A percentile compares a stretch with the other conserved stretches of the same genome.
These are phyloP conservation scores for Dothistroma septosporum DNA, from an alignment of 2,329 filamentous ascomycete genomes.

Conservation along the genomic window DNA sequence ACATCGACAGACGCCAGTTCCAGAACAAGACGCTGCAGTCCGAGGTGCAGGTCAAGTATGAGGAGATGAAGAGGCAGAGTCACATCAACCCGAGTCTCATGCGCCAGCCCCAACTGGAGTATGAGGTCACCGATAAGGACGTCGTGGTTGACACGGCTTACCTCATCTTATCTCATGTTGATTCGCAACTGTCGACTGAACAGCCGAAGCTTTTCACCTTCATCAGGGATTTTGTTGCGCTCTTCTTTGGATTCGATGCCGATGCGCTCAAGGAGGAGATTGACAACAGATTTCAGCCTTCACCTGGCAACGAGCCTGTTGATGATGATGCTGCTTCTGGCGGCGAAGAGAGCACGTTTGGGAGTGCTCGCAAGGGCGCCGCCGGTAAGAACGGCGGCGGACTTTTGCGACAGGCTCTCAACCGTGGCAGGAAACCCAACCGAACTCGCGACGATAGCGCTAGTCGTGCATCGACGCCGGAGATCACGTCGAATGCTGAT, in stretches of 20 bases:
- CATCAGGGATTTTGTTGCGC: constrained; percentile 48
- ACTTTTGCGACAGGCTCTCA: constrained; percentile 81
- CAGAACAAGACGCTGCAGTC: constrained; percentile 85
- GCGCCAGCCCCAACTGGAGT: constrained; percentile 61
- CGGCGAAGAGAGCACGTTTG: constrained; percentile 66
- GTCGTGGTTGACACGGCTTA: constrained; percentile 51
- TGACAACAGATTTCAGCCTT: constrained; percentile 37
- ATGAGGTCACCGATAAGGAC: constrained; percentile 59
- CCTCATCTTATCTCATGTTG: constrained; percentile 43
- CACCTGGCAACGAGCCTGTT: constrained; percentile 66
- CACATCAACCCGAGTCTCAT: constrained; percentile 27
- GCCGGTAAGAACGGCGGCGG: constrained; percentile 55
- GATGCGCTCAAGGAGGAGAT: constrained; percentile 65
- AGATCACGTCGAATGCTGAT: constrained; percentile 70
- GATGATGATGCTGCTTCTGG: constrained; percentile 63
- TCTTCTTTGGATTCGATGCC: constrained; percentile 48
- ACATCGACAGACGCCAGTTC: constrained; percentile 79
- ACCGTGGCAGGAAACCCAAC: constrained; percentile 68
- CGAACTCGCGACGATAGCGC: constrained; percentile 72
- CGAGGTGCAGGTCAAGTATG: constrained; percentile 86
- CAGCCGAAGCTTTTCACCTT: constrained; percentile 45
- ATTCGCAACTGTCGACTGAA: constrained; percentile 41
- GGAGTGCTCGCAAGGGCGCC: constrained; percentile 56
- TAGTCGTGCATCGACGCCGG: constrained; percentile 86
- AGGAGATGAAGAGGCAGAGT: constrained; percentile 72